Percentiles rank a stretch among this genome's conserved stretches.
phyloP scores from a whole-genome alignment of 2,329 filamentous ascomycete genomes.

The Xylariaceae sp. region DNA sequence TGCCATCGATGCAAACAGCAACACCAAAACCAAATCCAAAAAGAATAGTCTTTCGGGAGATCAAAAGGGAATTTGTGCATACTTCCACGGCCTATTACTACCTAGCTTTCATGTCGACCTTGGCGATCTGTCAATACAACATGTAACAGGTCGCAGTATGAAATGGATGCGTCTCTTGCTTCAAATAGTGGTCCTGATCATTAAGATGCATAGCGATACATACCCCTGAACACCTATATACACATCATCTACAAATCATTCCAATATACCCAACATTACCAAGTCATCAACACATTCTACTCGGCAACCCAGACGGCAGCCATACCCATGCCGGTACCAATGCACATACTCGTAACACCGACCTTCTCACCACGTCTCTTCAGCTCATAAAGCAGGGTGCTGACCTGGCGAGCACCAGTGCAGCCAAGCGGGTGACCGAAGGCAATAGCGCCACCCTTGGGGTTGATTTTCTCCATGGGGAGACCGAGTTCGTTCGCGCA shows the following conservation, averaged over 20 bases:
- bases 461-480: slow-evolving; percentile 84
- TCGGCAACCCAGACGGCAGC: slow-evolving; percentile 94
- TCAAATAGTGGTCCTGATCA: background rate
- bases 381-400: slow-evolving; percentile 85
- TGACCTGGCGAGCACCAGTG: slow-evolving; percentile 89
- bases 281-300: slow-evolving; percentile 41
- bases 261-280: background rate
- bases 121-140: no score
- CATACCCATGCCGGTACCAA: slow-evolving; percentile 98
- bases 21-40: no score
- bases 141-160: no score
- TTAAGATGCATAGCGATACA: slow-evolving; percentile 4
- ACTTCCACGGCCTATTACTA: no score
- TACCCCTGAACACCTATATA: background rate
- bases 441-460: slow-evolving; percentile 93
- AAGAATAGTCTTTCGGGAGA: no score
- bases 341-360: slow-evolving; percentile 91
- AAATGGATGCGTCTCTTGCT: no score
- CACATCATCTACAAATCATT: background rate
- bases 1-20: no score
- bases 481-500: slow-evolving; percentile 84
- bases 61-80: no score
- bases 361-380: slow-evolving; percentile 78
- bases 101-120: no score
- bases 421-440: slow-evolving; percentile 94